Evolutionary conservation across 345 rosid genomes (phyloP), one percentile per base, ranked within the genome.

Genomic region (Physaria fendleri): DNA sequence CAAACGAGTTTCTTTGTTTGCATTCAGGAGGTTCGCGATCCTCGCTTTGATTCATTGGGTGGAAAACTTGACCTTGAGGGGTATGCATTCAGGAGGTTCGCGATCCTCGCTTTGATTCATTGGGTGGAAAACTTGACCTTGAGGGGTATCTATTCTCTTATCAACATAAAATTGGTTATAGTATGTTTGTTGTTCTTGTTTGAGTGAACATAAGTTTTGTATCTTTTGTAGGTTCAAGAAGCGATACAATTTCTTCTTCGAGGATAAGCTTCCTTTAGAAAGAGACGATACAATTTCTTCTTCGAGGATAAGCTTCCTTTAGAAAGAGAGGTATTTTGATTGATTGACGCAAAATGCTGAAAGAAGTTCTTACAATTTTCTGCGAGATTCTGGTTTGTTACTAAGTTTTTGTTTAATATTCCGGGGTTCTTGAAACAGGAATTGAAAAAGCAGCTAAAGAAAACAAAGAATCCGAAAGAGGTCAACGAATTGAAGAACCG

Each of bases 101-200:
- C 1, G 96, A 91, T 68, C 96, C 96, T 21, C 90, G 96, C 18
- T 88, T 88, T 58, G 88, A 85, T 63, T 63, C 88, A 47, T 59
- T 80, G 47, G 79, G 76, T 58, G 96, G 97, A 15, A 57, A 49
- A 3, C 73, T 87, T 65, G 88, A 90, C 52, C 67, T 56, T 32
- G 85, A 80, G 1, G 93, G 95, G 97, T 82, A 74, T 71, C 64
- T 27, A 27, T n/a, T 11, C 20, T 60, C 34, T 44, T 13, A 6
- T 43, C 41, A 27, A 6, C 40, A 33, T 59, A 25, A 34, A 25
- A 42, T 40, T 35, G 18, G 15, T 59, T 43, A 33, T 41, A 14
- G 13, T 8, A 24, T 2, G 7, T 16, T 49, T 50, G 1, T 21
- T 50, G 47, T 57, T 71, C 46, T 40, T 43, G 44, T 59, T 34